Evolutionary conservation across 768 basidiomycete genomes (phyloP), one percentile per base, ranked within the genome.

Genomic region (Podaxis sp.): DNA sequence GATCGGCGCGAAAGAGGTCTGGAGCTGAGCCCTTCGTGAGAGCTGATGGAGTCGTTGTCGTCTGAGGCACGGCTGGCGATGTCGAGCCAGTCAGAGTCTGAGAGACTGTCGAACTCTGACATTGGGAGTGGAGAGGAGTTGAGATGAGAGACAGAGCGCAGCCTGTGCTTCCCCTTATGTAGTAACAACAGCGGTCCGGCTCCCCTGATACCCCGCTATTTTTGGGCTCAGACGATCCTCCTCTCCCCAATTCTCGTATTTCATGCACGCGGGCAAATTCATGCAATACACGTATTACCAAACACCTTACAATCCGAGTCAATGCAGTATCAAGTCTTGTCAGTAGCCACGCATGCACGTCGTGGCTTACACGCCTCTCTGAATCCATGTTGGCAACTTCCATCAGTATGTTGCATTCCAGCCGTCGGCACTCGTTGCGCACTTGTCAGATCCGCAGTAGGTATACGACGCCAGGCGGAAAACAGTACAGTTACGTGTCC

Each of bases 71-170:
- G 84, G 72, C 82, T 87, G 33, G 88, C 77, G 67, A 93, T 82
- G 69, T 92, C 90, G 69, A 90, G 87, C 91, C 91, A 93, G 74
- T 93, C 91, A 33, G 88, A 90, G 77, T 93, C 91, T 42, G 90
- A 92, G 65, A 85, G 73, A 65, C 74, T 84, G 71, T 89, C 89
- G 66, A 81, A 71, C 72, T 91, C 90, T 68, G 87, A 84, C 73
- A 84, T 78, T 65, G 40, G 48, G 40, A 22, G 22, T 19, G 39
- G 19, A 26, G 54, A 26, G 30, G 53, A 48, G 59, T 51, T 55
- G 53, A 22, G 53, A 48, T 36, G 54, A 48, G 42, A 49, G 54
- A 56, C 28, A 55, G 46, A 52, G 26, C n/a, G 44, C 5, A 24
- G 48, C 6, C 59, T 30, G 24, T 19, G 44, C 13, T 17, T 49